phyloP scores from a whole-genome alignment of 495 filamentous ascomycete species.

The Xylaria venustula region DNA sequence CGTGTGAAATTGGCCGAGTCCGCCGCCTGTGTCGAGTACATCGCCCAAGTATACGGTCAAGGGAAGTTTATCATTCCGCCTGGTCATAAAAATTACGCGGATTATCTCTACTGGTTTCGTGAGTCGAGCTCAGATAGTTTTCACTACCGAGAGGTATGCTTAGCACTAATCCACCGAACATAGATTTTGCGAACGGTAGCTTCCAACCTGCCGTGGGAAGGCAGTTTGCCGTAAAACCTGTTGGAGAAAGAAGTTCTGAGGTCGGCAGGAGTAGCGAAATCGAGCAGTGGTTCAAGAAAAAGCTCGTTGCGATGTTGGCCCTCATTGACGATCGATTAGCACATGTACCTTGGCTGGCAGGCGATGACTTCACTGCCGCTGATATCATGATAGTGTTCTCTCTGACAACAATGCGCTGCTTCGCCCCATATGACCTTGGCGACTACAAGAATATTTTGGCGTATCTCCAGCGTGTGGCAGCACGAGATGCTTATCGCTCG shows the following conservation, averaged over 20 bases:
- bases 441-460: slow-evolving; percentile 42
- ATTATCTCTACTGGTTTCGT: slow-evolving; percentile 61
- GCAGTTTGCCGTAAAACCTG: not conserved
- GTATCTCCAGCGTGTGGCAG: slow-evolving; percentile 44
- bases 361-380: slow-evolving; percentile 57
- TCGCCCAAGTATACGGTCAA: slow-evolving; percentile 49
- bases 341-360: slow-evolving; percentile 55
- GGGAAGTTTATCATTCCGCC: slow-evolving; percentile 44
- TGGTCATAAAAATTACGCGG: slow-evolving; percentile 43
- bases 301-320: slow-evolving; percentile 27
- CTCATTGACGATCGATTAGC: slow-evolving; percentile 46
- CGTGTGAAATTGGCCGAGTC: slow-evolving; percentile 53
- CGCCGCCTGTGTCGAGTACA: slow-evolving; percentile 56
- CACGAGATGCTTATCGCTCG: slow-evolving; percentile 40
- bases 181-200: slow-evolving; percentile 56
- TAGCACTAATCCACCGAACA: not conserved
- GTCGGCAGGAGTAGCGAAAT: slow-evolving; percentile 1
- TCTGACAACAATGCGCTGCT: slow-evolving; percentile 56
- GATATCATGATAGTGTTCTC: slow-evolving; percentile 59
- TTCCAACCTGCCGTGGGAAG: slow-evolving; percentile 41
- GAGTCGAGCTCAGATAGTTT: not conserved
- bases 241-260: slow-evolving; percentile 8
- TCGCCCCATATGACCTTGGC: slow-evolving; percentile 41
- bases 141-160: not conserved
- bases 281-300: slow-evolving; percentile 17